Percentiles rank a stretch among this genome's conserved stretches.
Evolutionary conservation across 306 rosid genomes (phyloP).

Genomic region (Rubus parviflorus): DNA sequence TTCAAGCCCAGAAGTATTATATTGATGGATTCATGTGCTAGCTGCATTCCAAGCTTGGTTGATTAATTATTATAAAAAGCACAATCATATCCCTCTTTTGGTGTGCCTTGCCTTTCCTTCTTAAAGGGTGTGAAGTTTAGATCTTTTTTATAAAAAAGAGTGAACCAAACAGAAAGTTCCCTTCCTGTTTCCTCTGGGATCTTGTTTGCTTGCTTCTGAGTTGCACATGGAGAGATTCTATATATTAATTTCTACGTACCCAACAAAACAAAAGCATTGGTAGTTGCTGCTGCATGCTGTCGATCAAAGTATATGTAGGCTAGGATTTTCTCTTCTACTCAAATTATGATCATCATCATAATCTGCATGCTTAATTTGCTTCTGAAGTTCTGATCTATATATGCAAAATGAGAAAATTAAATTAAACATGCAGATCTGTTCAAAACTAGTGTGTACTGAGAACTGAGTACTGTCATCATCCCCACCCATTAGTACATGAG

Average conservation of each 20-base stretch:
- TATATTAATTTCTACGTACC: not conserved
- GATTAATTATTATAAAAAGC: not conserved
- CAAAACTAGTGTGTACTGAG: too few relatives aligned
- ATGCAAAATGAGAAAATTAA: too few relatives aligned
- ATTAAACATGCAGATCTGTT: too few relatives aligned
- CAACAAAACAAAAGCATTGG: not conserved
- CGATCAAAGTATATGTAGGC: not conserved
- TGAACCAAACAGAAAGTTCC: not conserved
- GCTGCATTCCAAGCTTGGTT: constrained; percentile 1
- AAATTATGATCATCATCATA: not conserved
- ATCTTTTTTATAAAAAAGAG: not conserved
- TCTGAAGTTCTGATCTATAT: too few relatives aligned
- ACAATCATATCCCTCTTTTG: constrained; percentile 15
- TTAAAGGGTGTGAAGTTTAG: not conserved
- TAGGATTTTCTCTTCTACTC: not conserved
- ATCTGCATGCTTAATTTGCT: too few relatives aligned
- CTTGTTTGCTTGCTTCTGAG: not conserved
- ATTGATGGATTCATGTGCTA: not conserved
- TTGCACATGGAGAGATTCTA: constrained; percentile 11
- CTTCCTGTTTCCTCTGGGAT: not conserved
- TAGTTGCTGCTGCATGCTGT: not conserved
- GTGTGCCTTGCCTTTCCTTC: constrained; percentile 10
- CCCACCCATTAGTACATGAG: too few relatives aligned
- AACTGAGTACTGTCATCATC: too few relatives aligned
- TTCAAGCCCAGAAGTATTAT: not conserved